Conservation (phyloP, 2,329 filamentous ascomycete species). For the Alternaria consortialis region DNA sequence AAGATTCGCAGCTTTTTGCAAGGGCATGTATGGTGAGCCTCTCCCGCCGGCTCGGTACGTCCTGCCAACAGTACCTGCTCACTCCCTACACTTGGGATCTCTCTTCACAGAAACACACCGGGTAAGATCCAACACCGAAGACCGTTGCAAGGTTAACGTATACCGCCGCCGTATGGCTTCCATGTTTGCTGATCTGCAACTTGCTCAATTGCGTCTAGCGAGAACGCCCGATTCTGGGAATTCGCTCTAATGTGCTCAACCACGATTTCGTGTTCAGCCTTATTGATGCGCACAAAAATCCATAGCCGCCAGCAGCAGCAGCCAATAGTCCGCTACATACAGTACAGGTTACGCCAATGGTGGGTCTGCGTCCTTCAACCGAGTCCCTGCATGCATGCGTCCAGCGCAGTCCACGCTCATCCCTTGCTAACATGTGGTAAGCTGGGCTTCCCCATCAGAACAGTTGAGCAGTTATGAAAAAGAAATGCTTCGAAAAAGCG, state of each 20-base stretch:
- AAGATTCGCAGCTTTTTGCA: neutral
- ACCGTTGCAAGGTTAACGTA: neutral
- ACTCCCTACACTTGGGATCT: neutral
- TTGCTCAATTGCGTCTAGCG: neutral
- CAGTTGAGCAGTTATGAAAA: neutral
- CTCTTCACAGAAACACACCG: neutral
- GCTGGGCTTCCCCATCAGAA: neutral
- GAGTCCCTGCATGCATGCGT: slow-evolving; percentile 1
- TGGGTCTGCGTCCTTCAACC: neutral
- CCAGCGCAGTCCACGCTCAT: neutral
- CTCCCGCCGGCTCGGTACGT: neutral
- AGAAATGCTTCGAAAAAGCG: neutral
- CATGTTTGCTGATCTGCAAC: slow-evolving; percentile 1
- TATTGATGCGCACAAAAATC: neutral
- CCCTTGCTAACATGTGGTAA: neutral
- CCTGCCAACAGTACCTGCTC: neutral
- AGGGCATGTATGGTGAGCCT: neutral
- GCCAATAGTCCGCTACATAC: neutral
- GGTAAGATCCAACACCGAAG: neutral
- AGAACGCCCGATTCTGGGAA: neutral
- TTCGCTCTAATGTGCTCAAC: slow-evolving; percentile 1
- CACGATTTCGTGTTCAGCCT: neutral
- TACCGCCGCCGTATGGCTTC: neutral
- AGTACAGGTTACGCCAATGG: neutral
- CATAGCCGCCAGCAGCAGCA: neutral